Conservation (phyloP, 805 yeast genomes). For the Wickerhamomyces canadensis region DNA sequence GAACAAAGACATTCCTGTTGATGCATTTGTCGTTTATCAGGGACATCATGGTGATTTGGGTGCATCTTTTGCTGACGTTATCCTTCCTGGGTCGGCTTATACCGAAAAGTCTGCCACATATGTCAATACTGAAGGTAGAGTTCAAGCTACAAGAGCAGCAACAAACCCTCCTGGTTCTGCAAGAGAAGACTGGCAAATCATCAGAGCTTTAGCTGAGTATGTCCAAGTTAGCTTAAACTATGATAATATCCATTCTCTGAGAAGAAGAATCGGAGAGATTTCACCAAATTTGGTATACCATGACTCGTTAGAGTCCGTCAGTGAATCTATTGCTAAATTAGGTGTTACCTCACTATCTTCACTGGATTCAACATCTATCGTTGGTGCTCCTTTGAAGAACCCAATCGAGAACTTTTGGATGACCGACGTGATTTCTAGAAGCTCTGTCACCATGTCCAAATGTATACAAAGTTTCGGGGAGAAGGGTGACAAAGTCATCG, state of each 20-base stretch:
- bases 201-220: constrained; percentile 79
- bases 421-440: constrained; percentile 82
- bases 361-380: constrained; percentile 31
- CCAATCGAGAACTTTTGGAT: constrained; percentile 82
- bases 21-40: constrained; percentile 83
- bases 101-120: constrained; percentile 82
- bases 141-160: constrained; percentile 81
- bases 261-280: constrained; percentile 64
- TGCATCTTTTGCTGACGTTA: constrained; percentile 82
- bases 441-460: constrained; percentile 87
- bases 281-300: constrained; percentile 79
- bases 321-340: constrained; percentile 47
- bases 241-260: constrained; percentile 63
- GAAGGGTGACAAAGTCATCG: constrained; percentile 52
- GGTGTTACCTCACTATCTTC: constrained; percentile 44
- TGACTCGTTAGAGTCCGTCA: constrained; percentile 67
- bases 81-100: constrained; percentile 83
- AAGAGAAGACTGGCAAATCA: constrained; percentile 87
- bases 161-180: constrained; percentile 85
- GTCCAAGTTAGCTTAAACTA: constrained; percentile 67
- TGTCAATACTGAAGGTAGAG: constrained; percentile 88
- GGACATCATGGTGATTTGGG: constrained; percentile 92
- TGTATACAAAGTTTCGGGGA: constrained; percentile 72
- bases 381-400: constrained; percentile 50
- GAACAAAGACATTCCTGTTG: constrained; percentile 66